These are phyloP conservation scores for Trypanosoma platydactyli DNA, from an alignment of 208 protist species.

Conservation along the genomic window DNA sequence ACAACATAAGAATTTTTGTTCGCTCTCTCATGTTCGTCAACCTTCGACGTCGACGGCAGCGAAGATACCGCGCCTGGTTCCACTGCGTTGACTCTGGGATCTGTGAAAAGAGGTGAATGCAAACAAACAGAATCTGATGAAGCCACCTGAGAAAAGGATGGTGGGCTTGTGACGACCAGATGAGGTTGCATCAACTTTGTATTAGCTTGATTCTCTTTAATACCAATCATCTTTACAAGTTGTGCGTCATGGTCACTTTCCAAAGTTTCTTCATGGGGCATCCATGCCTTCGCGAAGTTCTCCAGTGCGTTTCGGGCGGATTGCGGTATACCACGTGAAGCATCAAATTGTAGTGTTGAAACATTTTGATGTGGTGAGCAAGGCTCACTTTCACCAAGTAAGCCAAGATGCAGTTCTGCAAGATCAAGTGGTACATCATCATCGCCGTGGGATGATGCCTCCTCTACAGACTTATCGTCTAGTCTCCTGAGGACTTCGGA, in stretches of 20 bases:
- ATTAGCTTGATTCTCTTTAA: background rate
- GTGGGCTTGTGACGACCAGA: too few species aligned
- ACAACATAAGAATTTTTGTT: too few species aligned
- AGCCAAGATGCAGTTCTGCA: conserved; percentile 5
- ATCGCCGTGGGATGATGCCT: background rate
- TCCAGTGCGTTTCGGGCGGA: conserved; percentile 15
- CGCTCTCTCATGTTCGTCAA: too few species aligned
- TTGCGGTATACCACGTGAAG: conserved; percentile 10
- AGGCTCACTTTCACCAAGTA: background rate
- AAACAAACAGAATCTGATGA: too few species aligned
- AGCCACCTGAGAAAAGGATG: too few species aligned
- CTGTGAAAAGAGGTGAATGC: too few species aligned
- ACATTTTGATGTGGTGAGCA: background rate
- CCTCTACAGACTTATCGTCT: background rate
- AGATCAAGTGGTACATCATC: conserved; percentile 20
- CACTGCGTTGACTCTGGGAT: too few species aligned
- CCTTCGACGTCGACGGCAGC: too few species aligned
- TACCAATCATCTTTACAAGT: background rate
- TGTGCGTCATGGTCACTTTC: background rate
- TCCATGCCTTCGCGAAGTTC: conserved; percentile 29
- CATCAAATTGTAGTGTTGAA: background rate
- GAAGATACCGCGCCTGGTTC: too few species aligned
- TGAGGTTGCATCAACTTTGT: too few species aligned
- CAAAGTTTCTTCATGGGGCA: background rate
- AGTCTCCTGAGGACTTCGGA: background rate